These are phyloP conservation scores for Acorus gramineus DNA, from an alignment of 106 monocot species.

Conservation along the genomic window DNA sequence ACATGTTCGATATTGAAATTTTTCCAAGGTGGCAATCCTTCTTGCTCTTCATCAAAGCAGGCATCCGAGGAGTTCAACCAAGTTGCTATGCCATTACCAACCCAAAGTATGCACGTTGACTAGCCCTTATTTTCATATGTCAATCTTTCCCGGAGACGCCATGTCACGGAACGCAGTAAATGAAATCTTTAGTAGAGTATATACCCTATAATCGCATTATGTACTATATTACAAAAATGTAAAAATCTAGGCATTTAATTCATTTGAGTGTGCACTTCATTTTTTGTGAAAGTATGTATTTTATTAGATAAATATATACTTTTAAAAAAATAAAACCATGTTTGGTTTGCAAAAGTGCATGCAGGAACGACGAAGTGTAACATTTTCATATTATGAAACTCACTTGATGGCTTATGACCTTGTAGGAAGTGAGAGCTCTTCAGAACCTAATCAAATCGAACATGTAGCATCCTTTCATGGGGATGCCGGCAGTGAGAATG, in stretches of 20 bases:
- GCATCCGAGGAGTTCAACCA: constrained; percentile 6
- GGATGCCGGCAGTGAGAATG: background rate
- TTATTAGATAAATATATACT: no score
- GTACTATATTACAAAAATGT: no score
- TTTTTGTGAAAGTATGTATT: no score
- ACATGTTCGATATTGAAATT: constrained; percentile 61
- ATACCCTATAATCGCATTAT: no score
- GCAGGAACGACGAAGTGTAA: background rate
- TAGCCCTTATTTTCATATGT: background rate
- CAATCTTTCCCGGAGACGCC: constrained; percentile 2
- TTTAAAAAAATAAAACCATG: no score
- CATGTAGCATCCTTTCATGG: background rate
- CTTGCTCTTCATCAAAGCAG: constrained; percentile 10
- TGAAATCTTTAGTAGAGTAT: no score
- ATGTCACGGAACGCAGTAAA: background rate
- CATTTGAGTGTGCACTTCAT: no score
- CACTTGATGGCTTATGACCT: background rate
- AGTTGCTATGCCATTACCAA: background rate
- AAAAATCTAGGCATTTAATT: no score
- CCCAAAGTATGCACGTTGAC: constrained; percentile 3
- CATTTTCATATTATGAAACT: background rate
- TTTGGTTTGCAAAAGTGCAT: background rate
- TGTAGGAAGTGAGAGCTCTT: constrained; percentile 16
- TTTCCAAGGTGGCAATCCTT: constrained; percentile 26
- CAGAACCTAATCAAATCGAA: constrained; percentile 11